Evolutionary conservation across 1,284 basidiomycete genomes (phyloP).

Genomic region (Xerocomus nothofagi): DNA sequence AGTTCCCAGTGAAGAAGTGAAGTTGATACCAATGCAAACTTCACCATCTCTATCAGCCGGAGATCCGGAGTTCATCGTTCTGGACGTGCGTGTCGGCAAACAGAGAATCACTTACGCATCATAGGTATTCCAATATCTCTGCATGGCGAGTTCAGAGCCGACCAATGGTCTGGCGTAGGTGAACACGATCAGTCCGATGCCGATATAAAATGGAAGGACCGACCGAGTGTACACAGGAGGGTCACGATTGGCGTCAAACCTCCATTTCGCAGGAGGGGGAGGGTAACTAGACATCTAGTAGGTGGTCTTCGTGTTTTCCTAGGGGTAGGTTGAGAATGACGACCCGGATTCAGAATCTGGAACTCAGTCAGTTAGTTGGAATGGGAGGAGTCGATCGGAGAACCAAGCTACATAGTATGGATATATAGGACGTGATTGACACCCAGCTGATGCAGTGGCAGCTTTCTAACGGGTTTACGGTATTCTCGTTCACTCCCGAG

Average conservation of each 20-base stretch:
- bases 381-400: too few species aligned
- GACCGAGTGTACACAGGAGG: slow-evolving; percentile 22
- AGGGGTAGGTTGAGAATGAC: too few species aligned
- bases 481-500: too few species aligned
- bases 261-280: slow-evolving; percentile 8
- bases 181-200: neutral
- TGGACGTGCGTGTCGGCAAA: neutral
- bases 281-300: neutral
- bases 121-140: slow-evolving; percentile 13
- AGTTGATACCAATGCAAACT: slow-evolving; percentile 17
- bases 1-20: slow-evolving; percentile 8
- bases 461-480: too few species aligned
- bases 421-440: too few species aligned
- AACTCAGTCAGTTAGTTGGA: too few species aligned
- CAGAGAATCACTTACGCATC: slow-evolving; percentile 14
- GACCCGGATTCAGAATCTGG: neutral
- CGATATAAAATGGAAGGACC: neutral
- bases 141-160: slow-evolving; percentile 22
- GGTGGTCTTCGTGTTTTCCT: neutral
- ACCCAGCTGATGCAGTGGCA: too few species aligned
- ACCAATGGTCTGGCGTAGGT: slow-evolving; percentile 10
- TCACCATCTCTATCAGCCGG: slow-evolving; percentile 11
- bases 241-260: slow-evolving; percentile 9
- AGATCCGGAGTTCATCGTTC: neutral
- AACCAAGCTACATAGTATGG: too few species aligned